phyloP scores from a whole-genome alignment of 192 early-diverging fungal genomes.

The Linnemannia elongata region DNA sequence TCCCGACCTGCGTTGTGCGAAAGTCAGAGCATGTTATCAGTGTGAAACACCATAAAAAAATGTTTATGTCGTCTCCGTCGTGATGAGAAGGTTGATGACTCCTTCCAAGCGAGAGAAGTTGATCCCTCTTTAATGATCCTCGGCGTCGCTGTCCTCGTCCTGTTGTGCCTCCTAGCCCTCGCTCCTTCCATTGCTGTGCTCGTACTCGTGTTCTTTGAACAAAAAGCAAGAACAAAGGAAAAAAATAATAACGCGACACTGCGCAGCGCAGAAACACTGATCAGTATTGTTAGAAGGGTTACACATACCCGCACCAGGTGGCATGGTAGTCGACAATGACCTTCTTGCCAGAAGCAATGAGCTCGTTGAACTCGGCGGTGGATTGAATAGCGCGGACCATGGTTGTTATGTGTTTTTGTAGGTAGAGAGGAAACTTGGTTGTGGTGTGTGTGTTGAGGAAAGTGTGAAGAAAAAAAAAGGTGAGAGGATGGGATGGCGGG shows the following conservation, averaged over 20 bases:
- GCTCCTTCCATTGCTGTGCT: background rate
- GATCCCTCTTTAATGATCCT: too few species aligned
- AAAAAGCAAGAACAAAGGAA: background rate
- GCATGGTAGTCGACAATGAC: slow-evolving; percentile 86
- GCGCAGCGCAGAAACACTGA: slow-evolving; percentile 14
- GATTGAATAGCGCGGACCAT: slow-evolving; percentile 56
- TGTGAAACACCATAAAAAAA: too few species aligned
- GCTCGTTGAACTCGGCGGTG: slow-evolving; percentile 57
- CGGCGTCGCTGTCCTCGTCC: background rate
- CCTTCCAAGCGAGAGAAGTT: too few species aligned
- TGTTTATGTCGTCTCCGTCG: too few species aligned
- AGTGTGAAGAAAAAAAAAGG: background rate
- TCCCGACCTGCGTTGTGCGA: too few species aligned
- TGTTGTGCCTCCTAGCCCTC: background rate
- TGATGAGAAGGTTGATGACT: too few species aligned
- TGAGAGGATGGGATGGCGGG: too few species aligned
- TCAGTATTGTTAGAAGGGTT: background rate
- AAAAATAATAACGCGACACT: slow-evolving; percentile 9
- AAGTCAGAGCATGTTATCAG: too few species aligned
- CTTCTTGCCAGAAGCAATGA: slow-evolving; percentile 60
- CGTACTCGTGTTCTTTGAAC: background rate
- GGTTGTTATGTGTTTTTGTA: slow-evolving; percentile 23
- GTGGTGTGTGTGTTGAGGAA: slow-evolving; percentile 2
- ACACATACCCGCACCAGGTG: slow-evolving; percentile 79
- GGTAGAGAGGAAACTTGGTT: background rate